Percentiles rank a stretch among this genome's conserved stretches.
Evolutionary conservation across 139 green algal species (phyloP).

Genomic region (Chloropicon primus): DNA sequence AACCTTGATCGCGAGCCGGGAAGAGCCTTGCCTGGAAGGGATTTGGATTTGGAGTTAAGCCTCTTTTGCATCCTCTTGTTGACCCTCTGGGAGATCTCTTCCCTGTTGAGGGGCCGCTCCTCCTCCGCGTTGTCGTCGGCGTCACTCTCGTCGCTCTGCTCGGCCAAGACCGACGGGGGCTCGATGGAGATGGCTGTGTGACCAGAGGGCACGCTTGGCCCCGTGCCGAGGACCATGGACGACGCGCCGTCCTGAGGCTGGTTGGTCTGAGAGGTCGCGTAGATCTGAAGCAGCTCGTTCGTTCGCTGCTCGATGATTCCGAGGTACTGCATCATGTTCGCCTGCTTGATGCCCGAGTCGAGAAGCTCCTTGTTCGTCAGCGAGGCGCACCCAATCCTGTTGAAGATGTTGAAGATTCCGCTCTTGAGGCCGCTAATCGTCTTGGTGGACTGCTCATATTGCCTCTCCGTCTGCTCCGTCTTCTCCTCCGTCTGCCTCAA

Average conservation of each 20-base stretch:
- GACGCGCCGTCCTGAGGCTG: background rate
- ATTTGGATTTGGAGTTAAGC: background rate
- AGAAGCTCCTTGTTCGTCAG: slow-evolving; percentile 34
- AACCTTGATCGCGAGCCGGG: background rate
- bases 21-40: background rate
- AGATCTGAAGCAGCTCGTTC: slow-evolving; percentile 60
- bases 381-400: slow-evolving; percentile 20
- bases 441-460: slow-evolving; percentile 23
- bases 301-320: slow-evolving; percentile 78
- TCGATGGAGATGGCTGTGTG: background rate
- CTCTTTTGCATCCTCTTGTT: background rate
- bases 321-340: slow-evolving; percentile 71
- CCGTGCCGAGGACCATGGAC: background rate
- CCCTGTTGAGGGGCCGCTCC: background rate
- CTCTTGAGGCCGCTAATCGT: slow-evolving; percentile 34
- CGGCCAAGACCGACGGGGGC: background rate
- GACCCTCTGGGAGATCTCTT: background rate
- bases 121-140: background rate
- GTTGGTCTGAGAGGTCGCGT: slow-evolving; percentile 1
- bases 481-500: slow-evolving; percentile 31
- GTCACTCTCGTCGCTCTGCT: background rate
- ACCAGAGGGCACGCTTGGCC: background rate
- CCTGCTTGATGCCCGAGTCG: slow-evolving; percentile 47
- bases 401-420: slow-evolving; percentile 41
- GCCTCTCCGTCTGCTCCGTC: slow-evolving; percentile 36